A percentile compares a stretch with the other conserved stretches of the same genome.
Evolutionary conservation across 208 protist genomes (phyloP).

Genomic region (Trypanosoma brucei): DNA sequence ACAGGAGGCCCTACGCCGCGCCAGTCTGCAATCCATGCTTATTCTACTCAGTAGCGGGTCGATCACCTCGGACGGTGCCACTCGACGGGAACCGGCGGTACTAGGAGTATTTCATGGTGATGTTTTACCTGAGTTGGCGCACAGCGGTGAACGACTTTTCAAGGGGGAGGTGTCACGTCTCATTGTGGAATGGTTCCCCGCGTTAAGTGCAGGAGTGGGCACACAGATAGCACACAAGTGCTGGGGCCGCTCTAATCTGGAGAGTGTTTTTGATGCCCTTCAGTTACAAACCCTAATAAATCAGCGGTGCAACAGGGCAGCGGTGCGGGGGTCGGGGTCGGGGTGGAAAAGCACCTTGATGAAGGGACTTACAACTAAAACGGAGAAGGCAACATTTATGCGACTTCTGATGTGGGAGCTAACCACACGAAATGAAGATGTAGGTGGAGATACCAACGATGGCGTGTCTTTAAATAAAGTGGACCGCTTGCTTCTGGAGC

Average conservation of each 20-base stretch:
- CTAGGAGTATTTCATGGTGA: conserved; percentile 6
- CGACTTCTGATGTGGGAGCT: conserved; percentile 9
- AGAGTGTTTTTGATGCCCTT: conserved; percentile 6
- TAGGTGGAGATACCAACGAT: not conserved
- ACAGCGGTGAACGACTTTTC: conserved; percentile 7
- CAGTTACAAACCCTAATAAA: conserved; percentile 2
- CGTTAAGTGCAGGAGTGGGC: not conserved
- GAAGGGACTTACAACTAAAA: conserved; percentile 9
- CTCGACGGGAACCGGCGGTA: not conserved
- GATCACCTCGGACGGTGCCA: not conserved
- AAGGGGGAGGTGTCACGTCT: conserved; percentile 6
- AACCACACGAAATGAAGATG: conserved; percentile 7
- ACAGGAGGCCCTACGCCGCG: conserved; percentile 8
- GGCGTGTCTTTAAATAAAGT: not conserved
- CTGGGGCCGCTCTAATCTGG: conserved; percentile 7
- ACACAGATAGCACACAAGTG: conserved; percentile 9
- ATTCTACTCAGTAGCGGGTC: conserved; percentile 4
- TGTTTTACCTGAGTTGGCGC: conserved; percentile 1
- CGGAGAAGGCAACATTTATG: conserved; percentile 10
- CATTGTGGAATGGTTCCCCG: conserved; percentile 9
- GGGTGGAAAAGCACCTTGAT: not conserved
- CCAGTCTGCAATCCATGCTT: conserved; percentile 6
- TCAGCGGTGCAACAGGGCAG: not conserved
- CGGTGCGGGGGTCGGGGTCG: not conserved
- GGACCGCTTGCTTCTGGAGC: not conserved